phyloP scores from a whole-genome alignment of 148 eudicot genomes.

The Pouteria glomerata region DNA sequence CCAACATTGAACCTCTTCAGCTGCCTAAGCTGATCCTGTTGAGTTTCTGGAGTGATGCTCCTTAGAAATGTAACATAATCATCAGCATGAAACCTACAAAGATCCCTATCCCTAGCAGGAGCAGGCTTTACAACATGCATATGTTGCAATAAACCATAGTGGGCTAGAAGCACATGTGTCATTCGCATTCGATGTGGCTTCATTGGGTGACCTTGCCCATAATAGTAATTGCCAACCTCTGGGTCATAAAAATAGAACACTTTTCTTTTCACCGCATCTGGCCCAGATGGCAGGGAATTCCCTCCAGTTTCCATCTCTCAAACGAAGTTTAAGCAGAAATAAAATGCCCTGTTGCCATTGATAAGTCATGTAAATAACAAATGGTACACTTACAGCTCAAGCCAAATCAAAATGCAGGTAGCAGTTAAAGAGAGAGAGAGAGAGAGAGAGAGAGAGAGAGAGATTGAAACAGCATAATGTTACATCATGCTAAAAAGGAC shows the following conservation, averaged over 20 bases:
- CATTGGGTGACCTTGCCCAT: slow-evolving; percentile 74
- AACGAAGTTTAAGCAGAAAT: not conserved
- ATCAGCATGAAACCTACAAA: slow-evolving; percentile 58
- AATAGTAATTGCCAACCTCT: slow-evolving; percentile 60
- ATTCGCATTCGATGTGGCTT: slow-evolving; percentile 62
- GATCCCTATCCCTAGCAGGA: slow-evolving; percentile 49
- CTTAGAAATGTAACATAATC: slow-evolving; percentile 58
- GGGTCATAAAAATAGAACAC: slow-evolving; percentile 58
- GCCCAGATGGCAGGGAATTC: slow-evolving; percentile 54
- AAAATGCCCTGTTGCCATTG: not conserved
- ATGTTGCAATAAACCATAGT: slow-evolving; percentile 53
- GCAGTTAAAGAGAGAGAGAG: not conserved
- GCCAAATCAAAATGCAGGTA: not conserved
- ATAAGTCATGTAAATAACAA: not conserved
- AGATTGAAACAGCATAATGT: not conserved
- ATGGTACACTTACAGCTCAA: not conserved
- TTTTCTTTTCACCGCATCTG: slow-evolving; percentile 49
- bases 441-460: not conserved
- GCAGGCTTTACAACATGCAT: slow-evolving; percentile 58
- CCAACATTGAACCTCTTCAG: slow-evolving; percentile 72
- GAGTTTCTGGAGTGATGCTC: slow-evolving; percentile 53
- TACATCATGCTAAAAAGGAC: not conserved
- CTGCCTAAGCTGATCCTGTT: slow-evolving; percentile 56
- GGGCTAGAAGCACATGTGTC: slow-evolving; percentile 59
- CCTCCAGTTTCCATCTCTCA: slow-evolving; percentile 42